phyloP scores from a whole-genome alignment of 805 yeast genomes.

The Vanderwaltozyma yarrowii region DNA sequence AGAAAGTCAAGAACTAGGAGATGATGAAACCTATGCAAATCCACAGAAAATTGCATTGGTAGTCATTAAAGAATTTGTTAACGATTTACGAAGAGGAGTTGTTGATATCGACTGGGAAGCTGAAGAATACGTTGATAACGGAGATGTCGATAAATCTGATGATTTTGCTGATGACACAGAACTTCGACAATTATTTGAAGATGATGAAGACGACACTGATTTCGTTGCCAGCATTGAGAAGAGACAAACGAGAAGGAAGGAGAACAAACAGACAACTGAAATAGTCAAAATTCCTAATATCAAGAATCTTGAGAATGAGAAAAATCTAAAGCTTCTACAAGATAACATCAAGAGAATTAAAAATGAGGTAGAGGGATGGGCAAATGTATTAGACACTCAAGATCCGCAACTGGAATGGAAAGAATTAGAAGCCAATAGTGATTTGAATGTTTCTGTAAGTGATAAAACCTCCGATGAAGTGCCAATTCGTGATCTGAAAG shows the following conservation, averaged over 20 bases:
- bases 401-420: constrained; percentile 14
- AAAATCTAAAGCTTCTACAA: constrained; percentile 14
- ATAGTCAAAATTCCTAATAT: constrained; percentile 19
- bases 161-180: constrained; percentile 8
- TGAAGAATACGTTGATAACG: constrained; percentile 4
- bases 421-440: constrained; percentile 1
- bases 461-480: neutral
- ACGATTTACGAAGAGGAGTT: constrained; percentile 19
- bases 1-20: neutral
- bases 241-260: constrained; percentile 1
- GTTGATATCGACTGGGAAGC: constrained; percentile 24
- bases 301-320: constrained; percentile 23
- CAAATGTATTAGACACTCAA: constrained; percentile 12
- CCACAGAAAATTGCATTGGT: constrained; percentile 16
- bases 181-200: constrained; percentile 9
- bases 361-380: constrained; percentile 22
- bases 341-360: constrained; percentile 18
- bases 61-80: constrained; percentile 25
- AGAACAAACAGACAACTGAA: constrained; percentile 1
- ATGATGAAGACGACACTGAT: constrained; percentile 11
- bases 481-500: constrained; percentile 2
- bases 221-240: neutral
- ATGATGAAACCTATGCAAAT: constrained; percentile 8
- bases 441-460: neutral
- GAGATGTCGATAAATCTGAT: constrained; percentile 2